Percentiles rank a stretch among this genome's conserved stretches.
Conservation (phyloP, 2,329 filamentous ascomycete species). For the Aspergillus sp. region DNA sequence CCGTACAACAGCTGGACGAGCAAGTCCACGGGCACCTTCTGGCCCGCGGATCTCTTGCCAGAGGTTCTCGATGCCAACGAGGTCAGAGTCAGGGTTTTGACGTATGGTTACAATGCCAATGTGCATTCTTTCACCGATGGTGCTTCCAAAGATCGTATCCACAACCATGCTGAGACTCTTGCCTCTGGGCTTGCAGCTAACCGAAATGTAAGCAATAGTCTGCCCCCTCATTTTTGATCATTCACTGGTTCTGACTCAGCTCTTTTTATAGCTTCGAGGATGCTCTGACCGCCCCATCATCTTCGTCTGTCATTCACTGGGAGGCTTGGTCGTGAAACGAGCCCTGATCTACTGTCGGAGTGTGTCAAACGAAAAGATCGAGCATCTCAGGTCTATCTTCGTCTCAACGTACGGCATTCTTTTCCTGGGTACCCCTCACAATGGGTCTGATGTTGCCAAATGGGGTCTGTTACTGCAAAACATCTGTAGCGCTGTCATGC, state of each 20-base stretch:
- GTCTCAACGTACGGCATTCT: conserved; percentile 72
- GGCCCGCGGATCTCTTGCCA: conserved; percentile 66
- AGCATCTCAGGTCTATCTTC: conserved; percentile 64
- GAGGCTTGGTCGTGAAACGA: conserved; percentile 67
- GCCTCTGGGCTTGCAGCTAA: conserved; percentile 60
- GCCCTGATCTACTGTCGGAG: conserved; percentile 65
- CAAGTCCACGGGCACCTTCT: conserved; percentile 49
- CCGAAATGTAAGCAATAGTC: conserved; percentile 42
- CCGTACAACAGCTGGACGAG: conserved; percentile 60
- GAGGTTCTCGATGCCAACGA: conserved; percentile 51
- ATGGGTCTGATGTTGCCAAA: conserved; percentile 62
- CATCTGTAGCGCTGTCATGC: conserved; percentile 62
- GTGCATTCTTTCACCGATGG: conserved; percentile 48
- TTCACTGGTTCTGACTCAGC: not conserved
- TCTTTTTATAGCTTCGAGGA: conserved; percentile 30
- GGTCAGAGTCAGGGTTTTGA: conserved; percentile 55
- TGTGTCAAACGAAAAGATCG: conserved; percentile 54
- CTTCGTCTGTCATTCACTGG: conserved; percentile 70
- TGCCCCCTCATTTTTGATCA: not conserved
- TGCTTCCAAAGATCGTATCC: conserved; percentile 61
- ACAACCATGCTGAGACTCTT: conserved; percentile 67
- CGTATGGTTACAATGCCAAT: conserved; percentile 72
- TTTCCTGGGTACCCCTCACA: conserved; percentile 73
- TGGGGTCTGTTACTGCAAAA: conserved; percentile 65
- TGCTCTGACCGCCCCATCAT: conserved; percentile 63